A percentile compares a stretch with the other conserved stretches of the same genome.
phyloP scores from a whole-genome alignment of 2,329 filamentous ascomycete genomes.

The Cytospora leucostoma region DNA sequence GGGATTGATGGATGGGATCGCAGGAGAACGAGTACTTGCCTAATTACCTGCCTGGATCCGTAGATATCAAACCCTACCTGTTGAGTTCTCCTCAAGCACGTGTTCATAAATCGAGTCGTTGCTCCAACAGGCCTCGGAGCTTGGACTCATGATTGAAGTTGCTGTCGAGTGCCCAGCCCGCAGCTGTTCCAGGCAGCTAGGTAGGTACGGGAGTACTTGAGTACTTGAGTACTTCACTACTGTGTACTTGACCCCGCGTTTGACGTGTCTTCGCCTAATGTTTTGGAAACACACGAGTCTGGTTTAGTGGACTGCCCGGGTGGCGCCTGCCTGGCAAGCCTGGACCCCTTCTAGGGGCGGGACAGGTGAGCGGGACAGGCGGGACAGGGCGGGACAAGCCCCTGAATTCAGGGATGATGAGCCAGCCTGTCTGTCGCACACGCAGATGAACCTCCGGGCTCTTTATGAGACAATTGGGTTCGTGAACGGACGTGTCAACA shows the following conservation, averaged over 20 bases:
- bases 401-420: conserved; percentile 20
- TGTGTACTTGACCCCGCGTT: conserved; percentile 18
- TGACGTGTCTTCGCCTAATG: conserved; percentile 15
- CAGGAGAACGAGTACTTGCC: too few relatives aligned
- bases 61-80: not conserved
- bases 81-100: too few relatives aligned
- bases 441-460: not conserved
- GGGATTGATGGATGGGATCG: too few relatives aligned
- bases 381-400: conserved; percentile 13
- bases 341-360: not conserved
- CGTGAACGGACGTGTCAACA: conserved; percentile 19
- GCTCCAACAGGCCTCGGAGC: too few relatives aligned
- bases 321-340: not conserved
- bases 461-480: conserved; percentile 1
- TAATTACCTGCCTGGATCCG: too few relatives aligned
- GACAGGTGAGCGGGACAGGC: conserved; percentile 4
- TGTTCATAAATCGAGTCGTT: too few relatives aligned
- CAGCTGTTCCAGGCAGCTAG: not conserved
- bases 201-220: conserved; percentile 1
- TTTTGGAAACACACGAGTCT: not conserved
- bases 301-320: conserved; percentile 3
- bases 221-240: not conserved
- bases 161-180: not conserved
- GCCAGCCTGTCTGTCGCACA: not conserved
- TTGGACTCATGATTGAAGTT: too few relatives aligned